Evolutionary conservation across 768 basidiomycete species (phyloP), one percentile per base, ranked within the genome.

Genomic region (Rossbeevera mucosa): DNA sequence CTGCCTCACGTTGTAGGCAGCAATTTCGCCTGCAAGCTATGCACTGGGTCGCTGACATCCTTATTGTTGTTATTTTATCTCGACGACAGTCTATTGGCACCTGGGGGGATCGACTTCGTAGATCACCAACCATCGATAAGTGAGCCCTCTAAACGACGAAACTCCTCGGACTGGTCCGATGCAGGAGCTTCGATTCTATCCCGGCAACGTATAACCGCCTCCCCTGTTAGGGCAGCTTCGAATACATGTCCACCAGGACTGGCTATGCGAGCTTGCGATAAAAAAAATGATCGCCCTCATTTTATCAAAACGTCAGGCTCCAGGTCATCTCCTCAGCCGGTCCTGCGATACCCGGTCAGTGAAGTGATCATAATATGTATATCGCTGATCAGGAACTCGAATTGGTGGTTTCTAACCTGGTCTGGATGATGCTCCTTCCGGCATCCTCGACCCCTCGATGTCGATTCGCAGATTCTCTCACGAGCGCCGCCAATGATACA

Each of bases 381-480:
- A 63, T 44, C 42, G 64, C 11, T 58, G 44, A 55, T 63, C 63
- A 64, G 64, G 61, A 5, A 60, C 52, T 46, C 14, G 30, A 2
- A 41, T 44, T 26, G 36, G 44, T 44, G 26, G 7, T 20, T 48
- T 58, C 53, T 30, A 4, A 48, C 49, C 36, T 54, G 47, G 38
- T 52, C 47, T 38, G n/a, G 48, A 21, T n/a, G 30, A 48, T 49
- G 2, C 57, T 47, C 49, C 22, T 59, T 59, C 45, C 21, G 41
- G 48, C 20, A 44, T 53, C 47, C 26, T 41, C 36, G 18, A 60
- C 20, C 43, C 31, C 44, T 59, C 52, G 29, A 18, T 42, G 47
- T 52, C 44, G 48, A 48, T 58, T 52, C 50, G 54, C 61, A 53
- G 61, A 66, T 66, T 50, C 59, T 63, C 61, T 64, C 64, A 63